Base-by-base conservation (phyloP, 768 basidiomycete species). In the Calocybe gangraenosa region DNA sequence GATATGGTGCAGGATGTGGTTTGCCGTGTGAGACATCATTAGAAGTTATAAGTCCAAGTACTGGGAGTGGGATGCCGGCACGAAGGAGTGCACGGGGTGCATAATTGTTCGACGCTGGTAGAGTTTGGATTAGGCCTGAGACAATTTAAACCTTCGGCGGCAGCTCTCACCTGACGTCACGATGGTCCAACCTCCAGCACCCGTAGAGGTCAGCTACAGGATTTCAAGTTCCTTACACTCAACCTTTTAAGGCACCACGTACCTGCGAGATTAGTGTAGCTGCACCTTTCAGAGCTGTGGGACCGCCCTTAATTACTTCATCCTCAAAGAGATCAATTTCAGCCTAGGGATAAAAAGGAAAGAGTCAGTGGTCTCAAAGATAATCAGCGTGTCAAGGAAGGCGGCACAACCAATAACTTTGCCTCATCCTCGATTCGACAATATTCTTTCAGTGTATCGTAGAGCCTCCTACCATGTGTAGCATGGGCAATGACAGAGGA, bases 1-100 rank as follows among this genome's bases (percentile, higher is more conserved):
- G 66, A 64, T 94, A 96, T 17, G 93, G 93, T 28, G 79, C 89
- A 0, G 92, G 91, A 57, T 84, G 74, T n/a, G 92, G 92, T 67
- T 94, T 94, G 36, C 92, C 91, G 40, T 74, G 65, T 9, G 64
- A 55, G 8, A 85, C 84, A 52, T 86, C 79, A 62, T 84, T 78
- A 6, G 85, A 82, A 2, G 89, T 92, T 53, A 93, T 76, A 41
- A 85, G 69, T 13, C 81, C 82, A 37, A 66, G 69, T 2, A 63
- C 63, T 2, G 87, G 84, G 2, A 76, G 46, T 2, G 81, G 75
- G 15, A 92, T 68, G 1, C 73, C 76, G 34, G 84, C 79, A 28
- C 76, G 75, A 32, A 75, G 60, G 25, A 94, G 71, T 14, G 88
- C 90, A 17, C 74, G 71, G 11, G 75, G 69, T 14, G 89, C 78